Evolutionary conservation across 2,329 filamentous ascomycete species (phyloP).

Genomic region (Coccinonectria pachysandricola): DNA sequence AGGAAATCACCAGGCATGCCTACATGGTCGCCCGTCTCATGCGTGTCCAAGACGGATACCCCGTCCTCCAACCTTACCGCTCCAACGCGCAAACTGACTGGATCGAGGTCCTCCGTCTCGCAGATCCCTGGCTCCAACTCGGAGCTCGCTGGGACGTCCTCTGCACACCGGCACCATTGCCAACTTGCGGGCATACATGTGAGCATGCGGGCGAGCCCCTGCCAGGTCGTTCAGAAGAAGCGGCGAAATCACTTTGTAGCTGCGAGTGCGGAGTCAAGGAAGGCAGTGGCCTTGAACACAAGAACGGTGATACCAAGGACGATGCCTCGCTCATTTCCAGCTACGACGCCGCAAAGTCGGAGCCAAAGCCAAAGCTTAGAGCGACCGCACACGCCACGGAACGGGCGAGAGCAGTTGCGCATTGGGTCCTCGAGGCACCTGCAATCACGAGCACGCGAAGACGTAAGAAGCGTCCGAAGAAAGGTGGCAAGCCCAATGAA

Average conservation of each 20-base stretch:
- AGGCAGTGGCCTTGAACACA: too few species aligned
- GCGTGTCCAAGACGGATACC: conserved; percentile 67
- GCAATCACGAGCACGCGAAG: conserved; percentile 25
- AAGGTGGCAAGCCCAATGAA: conserved; percentile 5
- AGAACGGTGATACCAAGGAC: too few species aligned
- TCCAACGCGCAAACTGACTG: conserved; percentile 68
- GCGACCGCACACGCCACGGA: conserved; percentile 59
- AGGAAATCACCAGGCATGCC: conserved; percentile 69
- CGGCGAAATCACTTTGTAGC: too few species aligned
- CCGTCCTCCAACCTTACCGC: conserved; percentile 64
- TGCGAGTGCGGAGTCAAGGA: too few species aligned
- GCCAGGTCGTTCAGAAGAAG: conserved; percentile 16
- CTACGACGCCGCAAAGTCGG: too few species aligned
- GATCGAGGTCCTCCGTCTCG: conserved; percentile 61
- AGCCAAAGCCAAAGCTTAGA: too few species aligned
- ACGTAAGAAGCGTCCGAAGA: conserved; percentile 28
- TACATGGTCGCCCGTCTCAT: conserved; percentile 70
- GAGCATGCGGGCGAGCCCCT: conserved; percentile 10
- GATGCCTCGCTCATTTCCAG: too few species aligned
- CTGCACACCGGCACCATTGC: conserved; percentile 50
- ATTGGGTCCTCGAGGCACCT: conserved; percentile 58
- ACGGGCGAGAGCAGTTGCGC: conserved; percentile 55
- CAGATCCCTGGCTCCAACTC: conserved; percentile 61
- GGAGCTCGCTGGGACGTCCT: conserved; percentile 58
- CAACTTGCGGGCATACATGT: conserved; percentile 17